phyloP scores from a whole-genome alignment of 2,329 filamentous ascomycete species.

The Amesomyces nigricolor region DNA sequence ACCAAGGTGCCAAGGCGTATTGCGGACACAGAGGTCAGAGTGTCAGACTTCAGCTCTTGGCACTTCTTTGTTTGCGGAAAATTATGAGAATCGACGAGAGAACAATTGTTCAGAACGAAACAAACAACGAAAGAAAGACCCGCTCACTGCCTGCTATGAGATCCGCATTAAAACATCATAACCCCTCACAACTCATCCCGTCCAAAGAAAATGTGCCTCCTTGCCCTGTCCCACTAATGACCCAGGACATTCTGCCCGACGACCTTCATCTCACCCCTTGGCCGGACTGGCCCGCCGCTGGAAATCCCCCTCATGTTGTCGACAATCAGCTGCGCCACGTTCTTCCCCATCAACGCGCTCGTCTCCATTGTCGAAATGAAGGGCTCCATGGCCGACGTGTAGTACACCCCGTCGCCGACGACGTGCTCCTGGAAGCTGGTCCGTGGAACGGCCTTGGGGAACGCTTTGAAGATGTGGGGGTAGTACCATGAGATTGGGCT shows the following conservation, averaged over 20 bases:
- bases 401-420: conserved; percentile 62
- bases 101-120: no score
- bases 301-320: conserved; percentile 46
- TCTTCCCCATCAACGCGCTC: conserved; percentile 83
- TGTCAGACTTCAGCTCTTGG: no score
- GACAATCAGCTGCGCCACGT: conserved; percentile 66
- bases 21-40: no score
- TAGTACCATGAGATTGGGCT: conserved; percentile 67
- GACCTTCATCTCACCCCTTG: background rate
- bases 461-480: conserved; percentile 73
- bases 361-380: conserved; percentile 99
- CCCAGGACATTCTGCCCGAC: conserved; percentile 12
- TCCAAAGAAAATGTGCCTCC: background rate
- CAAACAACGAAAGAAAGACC: no score
- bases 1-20: no score
- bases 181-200: no score
- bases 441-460: conserved; percentile 78
- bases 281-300: background rate
- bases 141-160: no score
- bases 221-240: background rate
- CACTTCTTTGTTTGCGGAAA: no score
- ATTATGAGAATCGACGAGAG: no score
- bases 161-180: no score
- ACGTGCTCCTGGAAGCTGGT: conserved; percentile 80
- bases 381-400: conserved; percentile 74